Percentiles rank a stretch among this genome's conserved stretches.
These are phyloP conservation scores for Parathielavia appendiculata DNA, from an alignment of 495 filamentous ascomycete genomes.

Conservation along the genomic window DNA sequence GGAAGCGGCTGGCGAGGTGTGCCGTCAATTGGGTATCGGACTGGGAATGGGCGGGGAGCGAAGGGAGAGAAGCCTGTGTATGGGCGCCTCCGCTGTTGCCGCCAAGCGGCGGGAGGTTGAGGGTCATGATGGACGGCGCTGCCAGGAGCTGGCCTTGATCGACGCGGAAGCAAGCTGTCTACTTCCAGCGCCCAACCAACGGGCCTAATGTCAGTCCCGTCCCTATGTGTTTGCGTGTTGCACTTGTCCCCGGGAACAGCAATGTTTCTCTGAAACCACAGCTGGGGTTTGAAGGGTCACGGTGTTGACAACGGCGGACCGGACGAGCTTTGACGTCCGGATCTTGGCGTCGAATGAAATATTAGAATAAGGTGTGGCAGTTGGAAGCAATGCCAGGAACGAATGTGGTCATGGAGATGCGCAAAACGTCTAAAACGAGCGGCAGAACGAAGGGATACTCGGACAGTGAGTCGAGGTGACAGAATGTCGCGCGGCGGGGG, in stretches of 20 bases:
- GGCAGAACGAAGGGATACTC: conserved; percentile 19
- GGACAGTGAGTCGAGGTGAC: conserved; percentile 8
- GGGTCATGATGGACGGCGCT: conserved; percentile 37
- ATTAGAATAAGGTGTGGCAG: conserved; percentile 6
- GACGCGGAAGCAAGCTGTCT: neutral
- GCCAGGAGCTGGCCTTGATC: conserved; percentile 22
- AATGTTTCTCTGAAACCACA: neutral
- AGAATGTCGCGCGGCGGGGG: conserved; percentile 13
- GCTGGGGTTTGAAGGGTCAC: neutral
- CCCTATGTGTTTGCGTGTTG: neutral
- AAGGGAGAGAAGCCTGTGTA: conserved; percentile 82
- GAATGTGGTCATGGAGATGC: conserved; percentile 26
- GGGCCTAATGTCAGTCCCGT: neutral
- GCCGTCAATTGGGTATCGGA: conserved; percentile 95
- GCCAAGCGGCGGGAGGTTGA: conserved; percentile 40
- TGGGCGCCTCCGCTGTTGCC: conserved; percentile 58
- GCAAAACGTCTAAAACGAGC: conserved; percentile 33
- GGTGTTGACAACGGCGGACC: neutral
- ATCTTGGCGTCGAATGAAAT: conserved; percentile 11
- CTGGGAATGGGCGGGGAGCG: conserved; percentile 84
- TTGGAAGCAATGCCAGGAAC: conserved; percentile 22
- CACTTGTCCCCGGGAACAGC: neutral
- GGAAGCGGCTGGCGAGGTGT: conserved; percentile 92
- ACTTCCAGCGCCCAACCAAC: neutral
- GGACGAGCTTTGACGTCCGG: neutral